Percentiles rank a stretch among this genome's conserved stretches.
These are phyloP conservation scores for Phallus indusiatus DNA, from an alignment of 768 basidiomycete species.

Conservation along the genomic window DNA sequence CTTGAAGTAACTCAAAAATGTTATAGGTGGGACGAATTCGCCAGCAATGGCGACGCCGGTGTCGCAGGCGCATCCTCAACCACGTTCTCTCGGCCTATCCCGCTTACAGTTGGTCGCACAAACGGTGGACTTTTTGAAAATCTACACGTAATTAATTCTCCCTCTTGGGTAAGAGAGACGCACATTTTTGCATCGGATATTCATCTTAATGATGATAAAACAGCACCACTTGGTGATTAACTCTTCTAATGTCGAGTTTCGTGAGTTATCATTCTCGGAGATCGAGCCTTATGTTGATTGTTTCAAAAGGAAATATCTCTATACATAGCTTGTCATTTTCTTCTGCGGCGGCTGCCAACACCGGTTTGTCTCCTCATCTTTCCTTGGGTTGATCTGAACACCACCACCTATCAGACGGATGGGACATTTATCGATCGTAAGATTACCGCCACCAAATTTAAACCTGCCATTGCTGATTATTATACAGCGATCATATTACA, in stretches of 20 bases:
- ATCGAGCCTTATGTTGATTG: too few relatives aligned
- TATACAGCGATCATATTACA: conserved; percentile 10
- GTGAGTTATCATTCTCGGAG: not conserved
- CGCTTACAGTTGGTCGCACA: conserved; percentile 44
- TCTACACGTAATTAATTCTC: conserved; percentile 30
- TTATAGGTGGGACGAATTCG: conserved; percentile 4
- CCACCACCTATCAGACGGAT: conserved; percentile 33
- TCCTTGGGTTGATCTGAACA: not conserved
- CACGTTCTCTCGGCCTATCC: conserved; percentile 42
- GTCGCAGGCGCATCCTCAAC: conserved; percentile 34
- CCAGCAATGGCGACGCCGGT: conserved; percentile 21
- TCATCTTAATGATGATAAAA: conserved; percentile 15
- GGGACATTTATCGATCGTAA: conserved; percentile 47
- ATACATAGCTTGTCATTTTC: conserved; percentile 39
- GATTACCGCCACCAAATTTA: not conserved
- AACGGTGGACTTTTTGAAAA: conserved; percentile 35
- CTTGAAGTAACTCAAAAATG: too few relatives aligned
- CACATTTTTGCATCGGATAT: not conserved
- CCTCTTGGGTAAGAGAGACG: conserved; percentile 28
- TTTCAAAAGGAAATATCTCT: conserved; percentile 29
- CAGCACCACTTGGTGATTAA: conserved; percentile 33
- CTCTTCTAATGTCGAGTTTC: conserved; percentile 11
- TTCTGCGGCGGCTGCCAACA: conserved; percentile 34
- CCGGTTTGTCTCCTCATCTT: conserved; percentile 19
- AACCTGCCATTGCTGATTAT: not conserved